Percentiles rank a stretch among this genome's conserved stretches.
phyloP scores from a whole-genome alignment of 2,329 filamentous ascomycete species.

The Mariannaea elegans region DNA sequence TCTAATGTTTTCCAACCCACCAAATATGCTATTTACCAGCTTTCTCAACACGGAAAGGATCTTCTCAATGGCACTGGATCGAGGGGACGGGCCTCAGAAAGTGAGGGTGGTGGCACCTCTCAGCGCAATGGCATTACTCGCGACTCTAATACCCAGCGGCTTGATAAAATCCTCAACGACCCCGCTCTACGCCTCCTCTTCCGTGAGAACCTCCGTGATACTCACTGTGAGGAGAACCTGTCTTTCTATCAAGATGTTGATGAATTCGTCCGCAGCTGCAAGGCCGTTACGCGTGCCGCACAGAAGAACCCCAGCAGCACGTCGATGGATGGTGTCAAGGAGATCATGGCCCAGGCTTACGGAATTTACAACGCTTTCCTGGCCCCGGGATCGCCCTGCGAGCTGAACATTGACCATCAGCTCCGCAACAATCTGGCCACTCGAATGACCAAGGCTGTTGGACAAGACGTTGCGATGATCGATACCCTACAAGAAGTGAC shows the following conservation, averaged over 20 bases:
- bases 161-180: slow-evolving; percentile 92
- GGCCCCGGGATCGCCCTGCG: slow-evolving; percentile 92
- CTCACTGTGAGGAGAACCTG: slow-evolving; percentile 95
- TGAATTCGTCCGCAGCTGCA: slow-evolving; percentile 80
- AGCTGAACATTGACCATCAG: slow-evolving; percentile 96
- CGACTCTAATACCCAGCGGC: slow-evolving; percentile 92
- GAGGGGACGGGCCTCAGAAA: slow-evolving; percentile 67
- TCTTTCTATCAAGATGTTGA: slow-evolving; percentile 95
- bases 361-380: slow-evolving; percentile 97
- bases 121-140: slow-evolving; percentile 72
- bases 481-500: slow-evolving; percentile 90
- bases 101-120: slow-evolving; percentile 63
- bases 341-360: slow-evolving; percentile 95
- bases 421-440: slow-evolving; percentile 91
- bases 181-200: slow-evolving; percentile 88
- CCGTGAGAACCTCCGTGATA: slow-evolving; percentile 92
- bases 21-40: slow-evolving; percentile 83
- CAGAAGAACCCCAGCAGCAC: slow-evolving; percentile 65
- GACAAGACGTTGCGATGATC: slow-evolving; percentile 79
- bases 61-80: slow-evolving; percentile 61
- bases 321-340: slow-evolving; percentile 83
- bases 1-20: slow-evolving; percentile 81
- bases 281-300: slow-evolving; percentile 65
- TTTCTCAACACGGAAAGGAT: slow-evolving; percentile 82
- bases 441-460: slow-evolving; percentile 95